phyloP scores from a whole-genome alignment of 2,329 filamentous ascomycete genomes.

The Cercospora brassicicola region DNA sequence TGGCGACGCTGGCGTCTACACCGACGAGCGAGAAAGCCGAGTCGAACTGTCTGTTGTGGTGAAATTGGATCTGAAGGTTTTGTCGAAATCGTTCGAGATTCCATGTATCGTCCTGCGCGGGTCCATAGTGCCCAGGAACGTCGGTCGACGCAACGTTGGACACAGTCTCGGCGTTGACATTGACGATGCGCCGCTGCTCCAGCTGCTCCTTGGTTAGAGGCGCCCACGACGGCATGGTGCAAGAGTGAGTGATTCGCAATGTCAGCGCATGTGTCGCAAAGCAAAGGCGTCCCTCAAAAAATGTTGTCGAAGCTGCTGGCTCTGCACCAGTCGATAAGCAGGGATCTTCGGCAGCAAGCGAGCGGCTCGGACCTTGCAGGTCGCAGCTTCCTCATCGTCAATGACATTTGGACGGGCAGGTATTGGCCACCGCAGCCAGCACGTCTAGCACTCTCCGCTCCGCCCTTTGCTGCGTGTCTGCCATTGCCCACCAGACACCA shows the following conservation, averaged over 20 bases:
- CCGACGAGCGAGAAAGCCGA: conserved; percentile 88
- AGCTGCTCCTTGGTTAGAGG: conserved; percentile 56
- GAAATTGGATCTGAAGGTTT: conserved; percentile 74
- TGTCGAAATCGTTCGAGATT: conserved; percentile 71
- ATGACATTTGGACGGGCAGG: conserved; percentile 9
- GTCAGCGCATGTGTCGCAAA: neutral
- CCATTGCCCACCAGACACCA: conserved; percentile 44
- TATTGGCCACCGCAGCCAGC: conserved; percentile 18
- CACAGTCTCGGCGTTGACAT: conserved; percentile 86
- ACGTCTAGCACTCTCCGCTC: conserved; percentile 5
- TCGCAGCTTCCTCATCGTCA: conserved; percentile 10
- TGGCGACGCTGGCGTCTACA: conserved; percentile 88
- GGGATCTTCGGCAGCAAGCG: conserved; percentile 11
- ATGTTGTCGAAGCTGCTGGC: conserved; percentile 7
- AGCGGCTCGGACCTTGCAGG: neutral
- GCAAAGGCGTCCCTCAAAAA: neutral
- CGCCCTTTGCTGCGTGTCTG: conserved; percentile 8
- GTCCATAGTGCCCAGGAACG: conserved; percentile 80
- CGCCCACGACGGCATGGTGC: conserved; percentile 37
- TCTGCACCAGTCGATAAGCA: conserved; percentile 8
- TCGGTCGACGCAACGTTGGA: conserved; percentile 86
- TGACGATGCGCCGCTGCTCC: conserved; percentile 73
- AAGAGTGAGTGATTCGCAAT: neutral
- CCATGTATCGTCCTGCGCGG: conserved; percentile 83
- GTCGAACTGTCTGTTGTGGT: conserved; percentile 75